Evolutionary conservation across 2,329 filamentous ascomycete genomes (phyloP).

Genomic region (Pyricularia sp.): DNA sequence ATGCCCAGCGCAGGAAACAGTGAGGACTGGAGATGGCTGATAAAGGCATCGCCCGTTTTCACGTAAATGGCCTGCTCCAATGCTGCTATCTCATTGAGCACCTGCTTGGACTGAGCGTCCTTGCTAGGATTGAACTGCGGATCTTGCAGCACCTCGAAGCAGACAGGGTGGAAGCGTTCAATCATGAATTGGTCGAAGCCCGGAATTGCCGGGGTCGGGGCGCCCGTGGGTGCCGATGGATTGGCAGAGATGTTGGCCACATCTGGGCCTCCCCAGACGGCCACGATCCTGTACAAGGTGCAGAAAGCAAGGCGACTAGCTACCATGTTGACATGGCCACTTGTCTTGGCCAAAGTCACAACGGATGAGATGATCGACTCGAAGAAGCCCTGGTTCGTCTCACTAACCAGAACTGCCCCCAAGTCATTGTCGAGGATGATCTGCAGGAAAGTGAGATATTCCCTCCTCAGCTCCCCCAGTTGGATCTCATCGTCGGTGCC

Average conservation of each 20-base stretch:
- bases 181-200: conserved; percentile 91
- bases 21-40: conserved; percentile 50
- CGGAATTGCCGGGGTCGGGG: conserved; percentile 49
- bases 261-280: conserved; percentile 83
- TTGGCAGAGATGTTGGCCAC: conserved; percentile 43
- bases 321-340: conserved; percentile 45
- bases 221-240: conserved; percentile 34
- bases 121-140: conserved; percentile 62
- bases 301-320: conserved; percentile 63
- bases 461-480: conserved; percentile 74
- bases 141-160: conserved; percentile 77
- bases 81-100: conserved; percentile 74
- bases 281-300: conserved; percentile 70
- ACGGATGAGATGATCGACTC: conserved; percentile 78
- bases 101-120: conserved; percentile 79
- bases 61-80: conserved; percentile 82
- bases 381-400: conserved; percentile 80
- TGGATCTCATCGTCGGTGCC: conserved; percentile 97
- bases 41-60: conserved; percentile 76
- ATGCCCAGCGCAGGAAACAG: conserved; percentile 55
- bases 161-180: conserved; percentile 72
- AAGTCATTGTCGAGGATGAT: conserved; percentile 87
- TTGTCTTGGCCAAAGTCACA: conserved; percentile 68
- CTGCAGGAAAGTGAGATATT: conserved; percentile 89
- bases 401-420: conserved; percentile 75